Evolutionary conservation across 2,329 filamentous ascomycete species (phyloP), one percentile per base, ranked within the genome.

Genomic region (Nemania abortiva): DNA sequence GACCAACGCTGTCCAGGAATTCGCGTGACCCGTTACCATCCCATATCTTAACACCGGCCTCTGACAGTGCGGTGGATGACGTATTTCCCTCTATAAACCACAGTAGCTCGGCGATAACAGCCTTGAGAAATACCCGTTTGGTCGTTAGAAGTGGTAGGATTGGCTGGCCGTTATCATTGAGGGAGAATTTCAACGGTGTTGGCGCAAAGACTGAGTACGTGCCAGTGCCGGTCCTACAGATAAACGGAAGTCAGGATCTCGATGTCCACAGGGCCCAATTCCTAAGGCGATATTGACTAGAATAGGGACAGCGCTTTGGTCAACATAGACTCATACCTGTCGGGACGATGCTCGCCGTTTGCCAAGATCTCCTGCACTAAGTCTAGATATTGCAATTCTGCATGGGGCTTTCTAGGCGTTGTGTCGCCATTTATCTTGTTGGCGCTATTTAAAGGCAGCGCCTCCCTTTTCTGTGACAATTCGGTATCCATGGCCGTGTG

Each of bases 111-210:
- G 91, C 92, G 71, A 98, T 86, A 58, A 99, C 92, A 75, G 95
- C 95, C 69, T 93, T 92, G 37, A 93, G 88, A 82, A 98, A 98
- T 75, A 99, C 96, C 74, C 96, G 94, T 81, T 99, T 99, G 2
- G 96, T 99, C 4, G 96, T 99, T 20, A 99, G 90, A 74, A 99
- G 93, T 27, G 96, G 96, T 22, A 99, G 88, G 75, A 98, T 86
- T 1, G 91, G 90, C 1, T 75, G 76, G 68, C 84, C 85, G 68
- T 84, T 77, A 70, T 88, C 86, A 71, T 91, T 92, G 72, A 99
- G 92, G 53, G 87, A 86, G 86, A 98, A 99, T 78, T 94, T 95
- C 57, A 98, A 88, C 39, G 94, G 93, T 0, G 88, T 87, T 1
- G 96, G 95, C 1, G 94, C 95, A 76, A 97, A 98, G 73, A 98